Percentiles rank a stretch among this genome's conserved stretches.
Conservation (phyloP, 208 protist species). For the Kentomonas sorsogonicus region DNA sequence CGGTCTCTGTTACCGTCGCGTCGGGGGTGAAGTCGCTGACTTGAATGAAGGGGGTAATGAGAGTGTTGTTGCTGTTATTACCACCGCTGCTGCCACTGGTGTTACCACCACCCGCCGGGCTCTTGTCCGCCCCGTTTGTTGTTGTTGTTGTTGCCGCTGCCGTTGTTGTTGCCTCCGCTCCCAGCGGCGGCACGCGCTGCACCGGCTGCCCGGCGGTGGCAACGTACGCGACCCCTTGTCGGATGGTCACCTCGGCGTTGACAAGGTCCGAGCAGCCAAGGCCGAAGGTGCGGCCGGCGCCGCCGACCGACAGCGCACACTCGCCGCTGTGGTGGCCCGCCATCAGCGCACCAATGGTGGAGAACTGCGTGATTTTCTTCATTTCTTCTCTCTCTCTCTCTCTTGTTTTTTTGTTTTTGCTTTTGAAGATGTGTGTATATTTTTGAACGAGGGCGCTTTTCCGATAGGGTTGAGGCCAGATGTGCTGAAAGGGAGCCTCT, state of each 20-base stretch:
- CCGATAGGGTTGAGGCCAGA: too few species aligned
- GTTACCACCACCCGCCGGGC: too few species aligned
- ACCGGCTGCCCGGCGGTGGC: conserved; percentile 7
- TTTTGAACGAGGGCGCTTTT: too few species aligned
- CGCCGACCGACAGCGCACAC: background rate
- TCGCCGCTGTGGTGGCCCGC: conserved; percentile 8
- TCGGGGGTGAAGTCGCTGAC: conserved; percentile 2
- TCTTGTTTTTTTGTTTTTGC: conserved; percentile 6
- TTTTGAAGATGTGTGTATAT: background rate
- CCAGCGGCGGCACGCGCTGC: too few species aligned
- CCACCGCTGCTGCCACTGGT: too few species aligned
- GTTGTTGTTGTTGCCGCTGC: too few species aligned
- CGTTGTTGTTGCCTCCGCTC: too few species aligned
- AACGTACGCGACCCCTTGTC: conserved; percentile 8
- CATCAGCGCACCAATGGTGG: conserved; percentile 12
- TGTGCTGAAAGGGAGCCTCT: too few species aligned
- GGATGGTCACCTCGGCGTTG: conserved; percentile 13
- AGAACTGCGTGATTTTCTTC: conserved; percentile 6
- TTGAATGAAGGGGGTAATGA: conserved; percentile 10
- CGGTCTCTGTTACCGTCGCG: background rate
- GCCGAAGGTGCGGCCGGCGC: conserved; percentile 6
- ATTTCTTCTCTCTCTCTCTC: background rate
- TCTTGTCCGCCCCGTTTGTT: too few species aligned
- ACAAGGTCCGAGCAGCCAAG: conserved; percentile 13
- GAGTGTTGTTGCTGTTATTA: too few species aligned